phyloP scores from a whole-genome alignment of 305 asterid species.

The Fraxinus latifolia region DNA sequence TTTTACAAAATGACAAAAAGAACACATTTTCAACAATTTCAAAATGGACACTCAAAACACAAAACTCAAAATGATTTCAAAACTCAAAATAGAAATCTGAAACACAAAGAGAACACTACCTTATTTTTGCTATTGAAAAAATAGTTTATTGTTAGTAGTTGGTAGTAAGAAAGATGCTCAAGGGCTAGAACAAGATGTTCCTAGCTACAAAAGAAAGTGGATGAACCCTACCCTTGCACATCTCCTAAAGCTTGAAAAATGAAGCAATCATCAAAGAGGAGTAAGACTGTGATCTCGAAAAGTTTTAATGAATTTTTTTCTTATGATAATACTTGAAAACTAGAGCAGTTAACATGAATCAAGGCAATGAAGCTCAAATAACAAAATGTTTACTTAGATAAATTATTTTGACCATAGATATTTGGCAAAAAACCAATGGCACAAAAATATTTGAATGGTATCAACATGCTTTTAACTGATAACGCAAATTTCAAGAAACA shows the following conservation, averaged over 20 bases:
- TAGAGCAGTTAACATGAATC: not conserved
- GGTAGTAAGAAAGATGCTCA: not conserved
- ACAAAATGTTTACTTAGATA: not conserved
- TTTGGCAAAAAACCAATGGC: not conserved
- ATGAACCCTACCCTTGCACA: not conserved
- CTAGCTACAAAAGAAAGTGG: not conserved
- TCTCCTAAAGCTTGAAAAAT: not conserved
- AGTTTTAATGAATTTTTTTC: not conserved
- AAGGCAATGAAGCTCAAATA: not conserved
- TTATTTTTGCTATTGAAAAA: not conserved
- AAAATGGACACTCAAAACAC: too few relatives aligned
- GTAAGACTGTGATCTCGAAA: not conserved
- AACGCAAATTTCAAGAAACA: not conserved
- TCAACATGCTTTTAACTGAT: not conserved
- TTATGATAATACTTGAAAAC: not conserved
- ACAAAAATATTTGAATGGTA: not conserved
- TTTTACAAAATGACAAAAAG: too few relatives aligned
- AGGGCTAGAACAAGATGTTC: not conserved
- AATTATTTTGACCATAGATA: not conserved
- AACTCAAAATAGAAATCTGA: too few relatives aligned
- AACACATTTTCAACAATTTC: too few relatives aligned
- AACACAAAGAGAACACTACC: too few relatives aligned
- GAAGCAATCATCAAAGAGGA: constrained; percentile 10
- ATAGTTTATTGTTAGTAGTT: not conserved
- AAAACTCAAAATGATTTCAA: too few relatives aligned